Evolutionary conservation across 2,329 filamentous ascomycete genomes (phyloP).

Genomic region (Tolypocladium endophyticum): DNA sequence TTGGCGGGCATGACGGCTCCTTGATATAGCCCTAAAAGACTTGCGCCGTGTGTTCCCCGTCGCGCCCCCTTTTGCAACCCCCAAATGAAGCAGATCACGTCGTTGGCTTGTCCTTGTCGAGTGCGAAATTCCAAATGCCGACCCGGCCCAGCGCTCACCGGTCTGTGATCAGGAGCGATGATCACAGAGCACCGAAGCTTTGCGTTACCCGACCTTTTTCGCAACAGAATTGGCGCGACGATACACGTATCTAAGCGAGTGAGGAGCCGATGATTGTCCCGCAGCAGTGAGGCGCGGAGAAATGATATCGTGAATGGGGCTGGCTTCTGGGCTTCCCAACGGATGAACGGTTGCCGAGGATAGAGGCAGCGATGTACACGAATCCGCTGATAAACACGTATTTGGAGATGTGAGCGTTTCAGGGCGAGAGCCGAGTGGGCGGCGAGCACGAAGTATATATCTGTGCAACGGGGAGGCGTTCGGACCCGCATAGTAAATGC

Average conservation of each 20-base stretch:
- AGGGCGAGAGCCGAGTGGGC: not conserved
- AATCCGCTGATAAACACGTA: not conserved
- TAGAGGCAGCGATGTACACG: not conserved
- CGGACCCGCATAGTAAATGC: not conserved
- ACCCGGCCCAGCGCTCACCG: not conserved
- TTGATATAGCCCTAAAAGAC: slow-evolving; percentile 1
- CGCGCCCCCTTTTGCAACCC: not conserved
- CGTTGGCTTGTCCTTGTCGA: not conserved
- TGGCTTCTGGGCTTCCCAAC: not conserved
- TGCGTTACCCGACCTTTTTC: not conserved
- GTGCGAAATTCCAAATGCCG: not conserved
- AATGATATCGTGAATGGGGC: not conserved
- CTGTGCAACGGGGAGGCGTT: not conserved
- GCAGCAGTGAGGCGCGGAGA: not conserved
- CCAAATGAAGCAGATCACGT: not conserved
- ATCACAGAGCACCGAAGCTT: not conserved
- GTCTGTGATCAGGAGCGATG: not conserved
- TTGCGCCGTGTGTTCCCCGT: not conserved
- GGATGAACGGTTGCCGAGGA: not conserved
- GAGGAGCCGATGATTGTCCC: not conserved
- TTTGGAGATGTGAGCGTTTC: not conserved
- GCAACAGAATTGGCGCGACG: not conserved
- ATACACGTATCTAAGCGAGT: not conserved
- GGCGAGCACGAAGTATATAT: not conserved
- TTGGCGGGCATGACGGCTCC: slow-evolving; percentile 1